A percentile compares a stretch with the other conserved stretches of the same genome.
phyloP scores from a whole-genome alignment of 2,329 filamentous ascomycete species.

The Pyrenophora seminiperda region DNA sequence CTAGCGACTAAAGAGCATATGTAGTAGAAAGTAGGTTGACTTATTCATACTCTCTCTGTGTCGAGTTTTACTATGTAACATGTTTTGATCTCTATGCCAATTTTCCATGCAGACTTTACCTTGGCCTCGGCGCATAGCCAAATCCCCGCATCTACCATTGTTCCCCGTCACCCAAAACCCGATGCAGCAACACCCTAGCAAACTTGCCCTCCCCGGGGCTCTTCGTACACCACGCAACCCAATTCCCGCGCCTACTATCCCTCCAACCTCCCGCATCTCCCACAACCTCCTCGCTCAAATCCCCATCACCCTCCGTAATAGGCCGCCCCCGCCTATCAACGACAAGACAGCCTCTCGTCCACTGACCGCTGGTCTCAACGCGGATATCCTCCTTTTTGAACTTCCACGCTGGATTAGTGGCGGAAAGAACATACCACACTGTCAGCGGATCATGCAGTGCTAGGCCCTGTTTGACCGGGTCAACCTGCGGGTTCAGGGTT shows the following conservation, averaged over 20 bases:
- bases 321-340: slow-evolving; percentile 71
- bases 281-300: slow-evolving; percentile 54
- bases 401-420: slow-evolving; percentile 37
- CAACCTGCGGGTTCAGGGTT: slow-evolving; percentile 45
- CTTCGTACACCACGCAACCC: slow-evolving; percentile 72
- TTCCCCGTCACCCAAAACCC: slow-evolving; percentile 60
- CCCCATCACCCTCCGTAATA: slow-evolving; percentile 52
- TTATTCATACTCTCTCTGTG: no score
- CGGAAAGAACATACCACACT: slow-evolving; percentile 45
- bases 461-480: slow-evolving; percentile 46
- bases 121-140: no score
- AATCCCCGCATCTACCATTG: slow-evolving; percentile 11
- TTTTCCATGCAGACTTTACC: no score
- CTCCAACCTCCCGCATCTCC: slow-evolving; percentile 81
- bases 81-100: no score
- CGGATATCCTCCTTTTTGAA: slow-evolving; percentile 73
- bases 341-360: slow-evolving; percentile 91
- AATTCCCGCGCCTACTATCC: slow-evolving; percentile 74
- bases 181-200: slow-evolving; percentile 67
- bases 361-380: slow-evolving; percentile 88
- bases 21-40: no score
- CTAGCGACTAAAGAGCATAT: no score
- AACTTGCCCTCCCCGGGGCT: slow-evolving; percentile 72
- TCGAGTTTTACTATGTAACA: no score
- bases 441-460: slow-evolving; percentile 55